phyloP scores from a whole-genome alignment of 805 yeast genomes.

The Saccharomycopsis fodiens region DNA sequence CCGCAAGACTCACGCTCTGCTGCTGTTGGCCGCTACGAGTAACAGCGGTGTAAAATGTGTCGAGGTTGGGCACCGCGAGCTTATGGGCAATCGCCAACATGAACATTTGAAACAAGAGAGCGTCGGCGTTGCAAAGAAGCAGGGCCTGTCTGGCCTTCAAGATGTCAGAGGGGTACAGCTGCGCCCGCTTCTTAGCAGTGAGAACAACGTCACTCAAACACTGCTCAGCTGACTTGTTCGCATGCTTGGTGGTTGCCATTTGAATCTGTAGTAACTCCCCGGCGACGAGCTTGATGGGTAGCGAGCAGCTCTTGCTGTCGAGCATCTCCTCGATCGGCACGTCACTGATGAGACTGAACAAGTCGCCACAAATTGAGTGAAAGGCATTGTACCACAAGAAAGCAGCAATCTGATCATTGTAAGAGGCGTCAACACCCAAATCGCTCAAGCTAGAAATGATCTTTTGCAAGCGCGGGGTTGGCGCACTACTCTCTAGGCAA shows the following conservation, averaged over 20 bases:
- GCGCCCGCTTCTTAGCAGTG: too few species aligned
- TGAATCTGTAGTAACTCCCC: constrained; percentile 8
- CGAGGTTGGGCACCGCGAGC: constrained; percentile 7
- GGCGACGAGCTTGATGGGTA: constrained; percentile 7
- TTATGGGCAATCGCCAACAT: constrained; percentile 5
- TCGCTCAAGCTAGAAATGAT: too few species aligned
- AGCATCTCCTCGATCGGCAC: constrained; percentile 4
- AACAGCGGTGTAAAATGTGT: constrained; percentile 6
- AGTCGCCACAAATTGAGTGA: constrained; percentile 6
- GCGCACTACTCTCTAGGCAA: too few species aligned
- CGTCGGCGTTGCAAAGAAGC: constrained; percentile 1
- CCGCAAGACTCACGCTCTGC: too few species aligned
- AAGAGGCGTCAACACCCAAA: background rate
- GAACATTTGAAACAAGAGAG: constrained; percentile 7
- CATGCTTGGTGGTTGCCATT: background rate
- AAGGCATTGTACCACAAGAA: constrained; percentile 5
- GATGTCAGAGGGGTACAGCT: too few species aligned
- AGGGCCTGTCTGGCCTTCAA: too few species aligned
- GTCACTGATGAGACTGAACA: constrained; percentile 9
- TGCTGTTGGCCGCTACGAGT: background rate
- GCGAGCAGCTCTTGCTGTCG: constrained; percentile 3
- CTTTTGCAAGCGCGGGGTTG: too few species aligned
- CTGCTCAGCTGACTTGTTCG: background rate
- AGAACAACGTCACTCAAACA: too few species aligned
- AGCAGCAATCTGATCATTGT: background rate